These are phyloP conservation scores for Saccharomycopsis javanensis DNA, from an alignment of 805 yeast species.

Conservation along the genomic window DNA sequence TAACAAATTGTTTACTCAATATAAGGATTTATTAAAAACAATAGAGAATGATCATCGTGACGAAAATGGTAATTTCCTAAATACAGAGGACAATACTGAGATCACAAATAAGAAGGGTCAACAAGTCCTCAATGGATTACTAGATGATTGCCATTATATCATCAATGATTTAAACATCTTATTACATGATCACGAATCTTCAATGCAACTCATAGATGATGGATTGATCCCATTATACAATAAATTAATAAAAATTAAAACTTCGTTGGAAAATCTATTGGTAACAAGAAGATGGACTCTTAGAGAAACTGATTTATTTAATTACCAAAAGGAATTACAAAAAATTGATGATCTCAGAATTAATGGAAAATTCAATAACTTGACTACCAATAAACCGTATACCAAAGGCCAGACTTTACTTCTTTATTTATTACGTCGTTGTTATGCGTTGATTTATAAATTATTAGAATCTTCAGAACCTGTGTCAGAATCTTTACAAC, in stretches of 20 bases:
- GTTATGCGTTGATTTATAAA: conserved; percentile 85
- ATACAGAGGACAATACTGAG: conserved; percentile 12
- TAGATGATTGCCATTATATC: conserved; percentile 76
- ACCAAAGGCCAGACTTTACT: conserved; percentile 49
- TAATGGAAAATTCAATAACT: conserved; percentile 40
- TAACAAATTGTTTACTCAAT: conserved; percentile 22
- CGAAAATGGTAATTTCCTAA: conserved; percentile 42
- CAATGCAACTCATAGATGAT: conserved; percentile 34
- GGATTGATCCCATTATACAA: conserved; percentile 52
- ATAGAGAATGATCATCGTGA: conserved; percentile 41
- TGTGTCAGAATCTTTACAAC: conserved; percentile 86
- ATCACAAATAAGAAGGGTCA: conserved; percentile 30
- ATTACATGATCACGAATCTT: conserved; percentile 22
- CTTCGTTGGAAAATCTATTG: conserved; percentile 69
- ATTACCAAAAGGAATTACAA: conserved; percentile 65
- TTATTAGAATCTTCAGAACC: conserved; percentile 90
- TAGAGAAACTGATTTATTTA: conserved; percentile 88
- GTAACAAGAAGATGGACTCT: conserved; percentile 96
- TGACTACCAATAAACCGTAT: conserved; percentile 25
- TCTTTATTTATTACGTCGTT: conserved; percentile 75
- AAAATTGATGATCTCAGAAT: conserved; percentile 66
- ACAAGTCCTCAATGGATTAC: conserved; percentile 54
- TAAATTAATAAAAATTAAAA: conserved; percentile 53
- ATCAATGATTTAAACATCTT: conserved; percentile 55
- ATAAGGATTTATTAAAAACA: conserved; percentile 32